Evolutionary conservation across 1,284 basidiomycete species (phyloP), one percentile per base, ranked within the genome.

Genomic region (Ceratobasidium sp.): DNA sequence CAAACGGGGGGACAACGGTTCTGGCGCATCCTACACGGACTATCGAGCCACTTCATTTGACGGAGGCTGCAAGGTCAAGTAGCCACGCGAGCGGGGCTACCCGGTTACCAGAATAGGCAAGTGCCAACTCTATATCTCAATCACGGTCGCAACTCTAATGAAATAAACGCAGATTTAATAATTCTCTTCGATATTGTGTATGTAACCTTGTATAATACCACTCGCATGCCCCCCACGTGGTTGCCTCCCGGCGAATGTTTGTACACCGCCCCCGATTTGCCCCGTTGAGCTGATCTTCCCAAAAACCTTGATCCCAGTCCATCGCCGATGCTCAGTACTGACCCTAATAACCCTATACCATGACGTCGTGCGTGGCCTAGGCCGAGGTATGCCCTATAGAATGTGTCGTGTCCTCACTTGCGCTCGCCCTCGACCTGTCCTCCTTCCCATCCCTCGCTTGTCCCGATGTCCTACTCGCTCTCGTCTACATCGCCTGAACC

Each of bases 151-250:
- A 43, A 4, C 40, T 9, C 40, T 9, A 4, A 43, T 43, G 8
- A 9, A 52, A 52, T 8, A 6, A 1, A n/a, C 5, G 6, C 9
- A n/a, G 17, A 19, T 9, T 19, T 9, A 25, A 6, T 52, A 4
- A 1, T 9, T 52, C 1, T 52, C 1, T n/a, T 52, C n/a, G n/a
- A n/a, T n/a, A 43, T 9, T 6, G 40, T 11, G 4, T 43, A 43
- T 43, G 8, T 43, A 43, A 43, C n/a, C n/a, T n/a, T n/a, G n/a
- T n/a, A n/a, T n/a, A n/a, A n/a, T n/a, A n/a, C n/a, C n/a, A n/a
- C n/a, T n/a, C n/a, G n/a, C n/a, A n/a, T n/a, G n/a, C n/a, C n/a
- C 17, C 25, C 25, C 61, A 44, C 61, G 40, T 62, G 61, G 61
- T 9, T 15, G 7, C 5, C 34, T 43, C 8, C 61, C 61, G 61